Evolutionary conservation across 495 filamentous ascomycete species (phyloP).

Genomic region (Tuber calosporum): DNA sequence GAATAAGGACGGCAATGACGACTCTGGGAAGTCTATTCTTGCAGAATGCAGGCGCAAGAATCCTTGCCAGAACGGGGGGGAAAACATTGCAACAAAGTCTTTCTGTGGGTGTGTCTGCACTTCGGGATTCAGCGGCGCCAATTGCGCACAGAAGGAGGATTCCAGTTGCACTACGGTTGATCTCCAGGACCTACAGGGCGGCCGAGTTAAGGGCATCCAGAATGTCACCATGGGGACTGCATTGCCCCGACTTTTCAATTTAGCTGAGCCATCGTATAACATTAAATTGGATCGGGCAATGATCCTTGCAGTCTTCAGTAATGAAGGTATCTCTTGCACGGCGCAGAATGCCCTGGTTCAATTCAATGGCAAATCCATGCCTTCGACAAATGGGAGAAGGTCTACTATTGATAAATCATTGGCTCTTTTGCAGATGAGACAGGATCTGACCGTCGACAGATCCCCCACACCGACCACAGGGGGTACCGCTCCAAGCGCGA

Average conservation of each 20-base stretch:
- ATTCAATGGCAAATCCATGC: conserved; percentile 55
- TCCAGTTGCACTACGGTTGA: conserved; percentile 60
- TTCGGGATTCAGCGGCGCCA: conserved; percentile 74
- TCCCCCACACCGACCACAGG: conserved; percentile 27
- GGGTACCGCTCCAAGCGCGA: conserved; percentile 34
- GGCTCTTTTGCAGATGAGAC: conserved; percentile 18
- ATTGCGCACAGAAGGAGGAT: conserved; percentile 58
- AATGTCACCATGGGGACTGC: conserved; percentile 75
- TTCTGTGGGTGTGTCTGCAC: conserved; percentile 79
- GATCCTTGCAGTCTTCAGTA: conserved; percentile 69
- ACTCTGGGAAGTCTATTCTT: conserved; percentile 41
- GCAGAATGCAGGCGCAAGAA: conserved; percentile 50
- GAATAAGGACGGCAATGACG: conserved; percentile 45
- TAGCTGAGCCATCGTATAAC: conserved; percentile 61
- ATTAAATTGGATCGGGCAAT: conserved; percentile 60
- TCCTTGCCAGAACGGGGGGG: conserved; percentile 73
- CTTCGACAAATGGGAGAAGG: conserved; percentile 42
- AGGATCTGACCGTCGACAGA: conserved; percentile 28
- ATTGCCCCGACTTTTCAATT: conserved; percentile 63
- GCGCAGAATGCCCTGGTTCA: conserved; percentile 79
- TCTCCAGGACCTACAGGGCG: conserved; percentile 47
- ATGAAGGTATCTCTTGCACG: conserved; percentile 64
- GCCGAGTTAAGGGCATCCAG: conserved; percentile 43
- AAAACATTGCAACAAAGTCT: conserved; percentile 57
- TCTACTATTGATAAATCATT: conserved; percentile 42